Percentiles rank a stretch among this genome's conserved stretches.
Conservation (phyloP, 225 moss, liverwort and hornwort species). For the Takakia lepidozioides region DNA sequence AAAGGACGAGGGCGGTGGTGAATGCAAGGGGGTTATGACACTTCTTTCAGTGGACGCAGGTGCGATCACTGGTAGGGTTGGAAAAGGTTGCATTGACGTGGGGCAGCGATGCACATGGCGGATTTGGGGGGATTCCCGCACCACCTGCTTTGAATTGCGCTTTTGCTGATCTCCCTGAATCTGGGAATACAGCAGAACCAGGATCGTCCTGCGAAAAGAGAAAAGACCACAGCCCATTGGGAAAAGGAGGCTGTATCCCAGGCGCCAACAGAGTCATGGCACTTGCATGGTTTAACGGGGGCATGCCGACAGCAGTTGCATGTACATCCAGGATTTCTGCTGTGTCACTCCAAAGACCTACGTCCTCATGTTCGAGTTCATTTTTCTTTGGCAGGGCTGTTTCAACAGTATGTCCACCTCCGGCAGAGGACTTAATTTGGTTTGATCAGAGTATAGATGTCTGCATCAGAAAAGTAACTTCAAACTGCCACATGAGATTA, state of each 20-base stretch:
- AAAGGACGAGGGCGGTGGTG: too few species aligned
- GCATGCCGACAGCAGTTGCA: constrained; percentile 20
- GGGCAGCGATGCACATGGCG: constrained; percentile 20
- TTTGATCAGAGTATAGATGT: not conserved
- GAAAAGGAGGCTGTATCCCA: constrained; percentile 10
- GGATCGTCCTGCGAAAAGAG: constrained; percentile 6
- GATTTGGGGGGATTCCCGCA: constrained; percentile 5
- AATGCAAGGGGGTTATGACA: not conserved
- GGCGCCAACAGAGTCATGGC: too few species aligned
- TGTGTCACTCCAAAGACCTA: constrained; percentile 10
- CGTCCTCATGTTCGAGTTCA: constrained; percentile 9
- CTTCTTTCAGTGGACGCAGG: constrained; percentile 12
- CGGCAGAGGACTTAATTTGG: not conserved
- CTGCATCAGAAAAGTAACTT: too few species aligned
- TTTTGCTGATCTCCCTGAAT: constrained; percentile 3
- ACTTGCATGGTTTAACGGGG: constrained; percentile 16
- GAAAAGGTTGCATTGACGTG: constrained; percentile 12
- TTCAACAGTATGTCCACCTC: not conserved
- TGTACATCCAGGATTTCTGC: constrained; percentile 17
- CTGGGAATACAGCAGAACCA: constrained; percentile 5
- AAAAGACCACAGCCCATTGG: constrained; percentile 10
- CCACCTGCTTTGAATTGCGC: constrained; percentile 8
- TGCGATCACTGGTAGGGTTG: constrained; percentile 9
- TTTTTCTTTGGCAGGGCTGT: constrained; percentile 16
- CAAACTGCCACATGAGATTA: too few species aligned